Percentiles rank a stretch among this genome's conserved stretches.
Evolutionary conservation across 768 basidiomycete species (phyloP).

Genomic region (Suillus subluteus): DNA sequence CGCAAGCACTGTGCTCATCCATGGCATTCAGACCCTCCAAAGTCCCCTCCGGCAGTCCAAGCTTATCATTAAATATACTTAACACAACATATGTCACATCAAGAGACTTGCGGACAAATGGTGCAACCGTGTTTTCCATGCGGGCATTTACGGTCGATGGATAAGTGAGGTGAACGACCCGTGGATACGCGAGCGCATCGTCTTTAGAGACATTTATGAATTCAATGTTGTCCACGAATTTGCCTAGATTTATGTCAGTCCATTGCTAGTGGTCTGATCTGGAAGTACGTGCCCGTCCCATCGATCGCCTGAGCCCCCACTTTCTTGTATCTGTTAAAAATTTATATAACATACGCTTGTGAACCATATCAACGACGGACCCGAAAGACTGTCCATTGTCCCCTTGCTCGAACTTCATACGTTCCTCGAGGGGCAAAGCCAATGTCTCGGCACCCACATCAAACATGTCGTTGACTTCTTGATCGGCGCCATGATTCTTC

Average conservation of each 20-base stretch:
- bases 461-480: conserved; percentile 43
- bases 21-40: conserved; percentile 46
- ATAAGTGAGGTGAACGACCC: conserved; percentile 55
- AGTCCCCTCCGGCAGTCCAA: conserved; percentile 55
- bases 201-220: conserved; percentile 74
- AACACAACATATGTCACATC: conserved; percentile 57
- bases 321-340: conserved; percentile 56
- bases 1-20: conserved; percentile 57
- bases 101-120: conserved; percentile 61
- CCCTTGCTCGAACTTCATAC: conserved; percentile 47
- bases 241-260: not conserved
- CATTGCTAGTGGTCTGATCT: not conserved
- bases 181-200: conserved; percentile 65
- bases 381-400: conserved; percentile 45
- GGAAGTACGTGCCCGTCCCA: conserved; percentile 45
- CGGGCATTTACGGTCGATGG: conserved; percentile 52
- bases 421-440: conserved; percentile 44
- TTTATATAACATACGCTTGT: not conserved
- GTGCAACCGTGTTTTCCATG: conserved; percentile 53
- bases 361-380: conserved; percentile 19
- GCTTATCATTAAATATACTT: conserved; percentile 56
- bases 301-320: conserved; percentile 66
- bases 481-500: conserved; percentile 46
- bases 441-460: conserved; percentile 46
- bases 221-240: conserved; percentile 51